Evolutionary conservation across 495 filamentous ascomycete species (phyloP).

Genomic region (Neurospora sp.): DNA sequence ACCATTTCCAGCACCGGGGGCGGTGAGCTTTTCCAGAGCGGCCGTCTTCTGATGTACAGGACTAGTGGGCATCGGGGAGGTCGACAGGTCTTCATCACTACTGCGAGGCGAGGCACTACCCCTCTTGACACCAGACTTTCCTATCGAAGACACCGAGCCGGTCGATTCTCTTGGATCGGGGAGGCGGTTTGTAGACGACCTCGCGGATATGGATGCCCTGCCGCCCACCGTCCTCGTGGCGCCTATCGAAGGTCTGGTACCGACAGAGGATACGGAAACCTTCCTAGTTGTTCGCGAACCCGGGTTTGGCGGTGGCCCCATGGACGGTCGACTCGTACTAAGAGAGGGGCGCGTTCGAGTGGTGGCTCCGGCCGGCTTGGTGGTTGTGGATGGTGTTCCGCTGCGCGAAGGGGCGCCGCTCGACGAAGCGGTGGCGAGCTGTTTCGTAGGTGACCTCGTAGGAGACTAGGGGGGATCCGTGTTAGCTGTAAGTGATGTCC

Average conservation of each 20-base stretch:
- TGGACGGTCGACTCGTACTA: slow-evolving; percentile 45
- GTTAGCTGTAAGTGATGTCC: background rate
- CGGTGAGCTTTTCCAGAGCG: slow-evolving; percentile 36
- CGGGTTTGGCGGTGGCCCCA: slow-evolving; percentile 50
- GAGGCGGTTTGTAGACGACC: slow-evolving; percentile 23
- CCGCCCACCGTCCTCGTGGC: slow-evolving; percentile 25
- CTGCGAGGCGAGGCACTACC: slow-evolving; percentile 26
- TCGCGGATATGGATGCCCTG: slow-evolving; percentile 22
- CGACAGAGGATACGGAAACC: slow-evolving; percentile 21
- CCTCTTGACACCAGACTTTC: slow-evolving; percentile 23
- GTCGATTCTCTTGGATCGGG: slow-evolving; percentile 31
- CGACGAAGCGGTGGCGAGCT: slow-evolving; percentile 45
- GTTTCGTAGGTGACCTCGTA: slow-evolving; percentile 72
- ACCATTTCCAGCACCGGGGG: slow-evolving; percentile 9
- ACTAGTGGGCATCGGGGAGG: slow-evolving; percentile 36
- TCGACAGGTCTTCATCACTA: slow-evolving; percentile 28
- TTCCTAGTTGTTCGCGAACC: slow-evolving; percentile 21
- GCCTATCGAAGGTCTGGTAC: slow-evolving; percentile 17
- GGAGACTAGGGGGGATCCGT: slow-evolving; percentile 45
- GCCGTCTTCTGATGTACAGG: slow-evolving; percentile 33
- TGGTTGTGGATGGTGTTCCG: slow-evolving; percentile 44
- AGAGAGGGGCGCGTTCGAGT: slow-evolving; percentile 44
- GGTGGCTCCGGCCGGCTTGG: slow-evolving; percentile 29
- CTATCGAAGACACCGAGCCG: slow-evolving; percentile 29
- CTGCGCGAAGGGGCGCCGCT: slow-evolving; percentile 52